Base-by-base conservation (phyloP, 192 early-diverging fungal genomes). In the Linnemannia elongata region DNA sequence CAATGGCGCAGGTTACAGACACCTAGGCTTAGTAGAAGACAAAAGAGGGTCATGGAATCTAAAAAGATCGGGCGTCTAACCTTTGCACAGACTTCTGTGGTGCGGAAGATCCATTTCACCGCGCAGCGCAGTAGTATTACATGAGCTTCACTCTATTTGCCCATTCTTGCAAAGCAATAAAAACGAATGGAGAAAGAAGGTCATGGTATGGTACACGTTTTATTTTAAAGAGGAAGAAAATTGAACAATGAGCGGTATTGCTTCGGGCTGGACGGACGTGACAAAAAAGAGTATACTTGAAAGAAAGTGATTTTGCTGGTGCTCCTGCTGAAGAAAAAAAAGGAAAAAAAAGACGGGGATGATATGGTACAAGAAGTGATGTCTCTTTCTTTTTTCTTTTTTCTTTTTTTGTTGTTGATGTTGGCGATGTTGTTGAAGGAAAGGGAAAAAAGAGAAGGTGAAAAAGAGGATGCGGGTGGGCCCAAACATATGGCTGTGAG, bases 201-300 rank as follows among this genome's bases (percentile, higher is more conserved):
- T 52, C 30, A 30, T 30, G 30, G 52, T 75, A 75, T 75, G 33
- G 52, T 75, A 75, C 74, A 75, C n/a, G 33, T 75, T 49, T 54
- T 76, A 57, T 60, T 76, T 38, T 39, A 35, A 54, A 57, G 4
- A 57, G 8, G 2, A 55, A 33, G 27, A 7, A 33, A 47, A 57
- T 3, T 9, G 52, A 75, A 38, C 9, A 57, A 39, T 39, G 38
- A 18, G 55, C 55, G 55, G 55, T 60, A 60, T 60, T 60, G 60
- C 27, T 66, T 35, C 60, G 30, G 60, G 12, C 60, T 30, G 30
- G 27, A 66, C 9, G 60, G 15, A 33, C n/a, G 60, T 12, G 60
- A 66, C 60, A 66, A 66, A 66, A 60, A 57, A 63, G 35, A 15
- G 8, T 27, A 30, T 9, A 66, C 60, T 3, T n/a, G 60, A 66